phyloP scores from a whole-genome alignment of 1,139 yeast genomes.

The Lodderomyces parapsilosis region DNA sequence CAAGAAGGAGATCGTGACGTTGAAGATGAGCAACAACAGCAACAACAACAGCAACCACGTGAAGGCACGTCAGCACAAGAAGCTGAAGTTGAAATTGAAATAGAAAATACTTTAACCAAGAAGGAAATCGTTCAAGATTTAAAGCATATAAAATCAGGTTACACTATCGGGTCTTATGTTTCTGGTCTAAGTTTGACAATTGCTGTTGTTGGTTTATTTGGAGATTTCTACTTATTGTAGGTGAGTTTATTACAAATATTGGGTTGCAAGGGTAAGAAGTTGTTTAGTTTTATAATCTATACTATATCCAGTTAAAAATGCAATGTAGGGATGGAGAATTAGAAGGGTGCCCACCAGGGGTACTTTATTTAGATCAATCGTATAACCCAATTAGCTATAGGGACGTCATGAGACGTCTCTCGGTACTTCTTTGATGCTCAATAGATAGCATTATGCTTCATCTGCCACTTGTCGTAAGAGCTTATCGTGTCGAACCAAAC shows the following conservation, averaged over 20 bases:
- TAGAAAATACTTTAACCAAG: constrained; percentile 39
- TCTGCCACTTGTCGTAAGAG: no score
- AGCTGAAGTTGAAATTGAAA: constrained; percentile 38
- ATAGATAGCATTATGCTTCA: no score
- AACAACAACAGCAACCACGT: constrained; percentile 15
- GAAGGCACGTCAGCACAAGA: constrained; percentile 17
- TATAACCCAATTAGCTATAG: no score
- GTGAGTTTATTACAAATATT: not conserved
- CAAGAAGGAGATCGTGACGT: constrained; percentile 15
- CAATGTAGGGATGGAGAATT: not conserved
- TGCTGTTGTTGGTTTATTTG: constrained; percentile 48
- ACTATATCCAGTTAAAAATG: not conserved
- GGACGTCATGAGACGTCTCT: no score
- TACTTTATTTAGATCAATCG: no score
- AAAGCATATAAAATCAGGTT: constrained; percentile 27
- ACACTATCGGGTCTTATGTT: constrained; percentile 36
- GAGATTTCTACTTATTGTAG: constrained; percentile 33
- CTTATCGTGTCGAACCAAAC: no score
- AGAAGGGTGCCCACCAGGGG: no score
- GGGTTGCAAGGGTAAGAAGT: not conserved
- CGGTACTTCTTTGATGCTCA: no score
- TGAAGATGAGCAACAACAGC: constrained; percentile 15
- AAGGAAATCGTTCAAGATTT: constrained; percentile 38
- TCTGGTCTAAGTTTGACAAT: constrained; percentile 43
- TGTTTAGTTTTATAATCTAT: not conserved